A percentile compares a stretch with the other conserved stretches of the same genome.
Conservation (phyloP, 768 basidiomycete species). For the Floccularia luteovirens region DNA sequence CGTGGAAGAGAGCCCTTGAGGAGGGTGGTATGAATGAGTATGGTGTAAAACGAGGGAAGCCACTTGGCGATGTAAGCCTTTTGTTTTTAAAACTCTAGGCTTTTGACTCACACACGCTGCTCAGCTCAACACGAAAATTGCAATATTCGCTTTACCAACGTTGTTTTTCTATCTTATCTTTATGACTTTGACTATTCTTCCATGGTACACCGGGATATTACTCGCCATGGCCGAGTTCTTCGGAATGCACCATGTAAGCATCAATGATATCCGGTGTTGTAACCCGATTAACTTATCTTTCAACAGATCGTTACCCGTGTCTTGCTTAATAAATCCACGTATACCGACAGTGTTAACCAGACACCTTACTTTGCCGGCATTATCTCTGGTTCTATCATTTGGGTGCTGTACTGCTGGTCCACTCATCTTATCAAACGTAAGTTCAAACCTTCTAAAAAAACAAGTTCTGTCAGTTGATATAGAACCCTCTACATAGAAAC, state of each 20-base stretch:
- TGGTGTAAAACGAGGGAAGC: conserved; percentile 56
- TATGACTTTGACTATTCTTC: conserved; percentile 72
- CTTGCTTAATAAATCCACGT: conserved; percentile 72
- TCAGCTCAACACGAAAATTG: conserved; percentile 75
- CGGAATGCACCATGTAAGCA: conserved; percentile 83
- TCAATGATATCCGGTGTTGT: conserved; percentile 7
- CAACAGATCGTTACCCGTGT: conserved; percentile 76
- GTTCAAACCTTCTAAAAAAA: conserved; percentile 12
- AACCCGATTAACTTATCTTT: conserved; percentile 1
- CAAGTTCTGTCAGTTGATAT: not conserved
- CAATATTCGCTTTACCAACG: conserved; percentile 72
- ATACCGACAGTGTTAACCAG: conserved; percentile 76
- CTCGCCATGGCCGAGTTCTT: conserved; percentile 85
- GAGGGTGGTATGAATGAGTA: conserved; percentile 82
- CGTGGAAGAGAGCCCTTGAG: conserved; percentile 84
- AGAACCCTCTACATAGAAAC: conserved; percentile 41
- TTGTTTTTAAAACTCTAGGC: conserved; percentile 1
- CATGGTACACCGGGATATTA: conserved; percentile 85
- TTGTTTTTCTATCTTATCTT: conserved; percentile 81
- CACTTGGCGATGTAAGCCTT: conserved; percentile 57
- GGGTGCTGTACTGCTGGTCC: conserved; percentile 82
- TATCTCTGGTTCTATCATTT: conserved; percentile 77
- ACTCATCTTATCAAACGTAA: conserved; percentile 68
- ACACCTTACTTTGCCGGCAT: conserved; percentile 94
- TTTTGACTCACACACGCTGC: conserved; percentile 1